Percentiles rank a stretch among this genome's conserved stretches.
phyloP scores from a whole-genome alignment of 2,329 filamentous ascomycete species.

The Colletotrichum melonis region DNA sequence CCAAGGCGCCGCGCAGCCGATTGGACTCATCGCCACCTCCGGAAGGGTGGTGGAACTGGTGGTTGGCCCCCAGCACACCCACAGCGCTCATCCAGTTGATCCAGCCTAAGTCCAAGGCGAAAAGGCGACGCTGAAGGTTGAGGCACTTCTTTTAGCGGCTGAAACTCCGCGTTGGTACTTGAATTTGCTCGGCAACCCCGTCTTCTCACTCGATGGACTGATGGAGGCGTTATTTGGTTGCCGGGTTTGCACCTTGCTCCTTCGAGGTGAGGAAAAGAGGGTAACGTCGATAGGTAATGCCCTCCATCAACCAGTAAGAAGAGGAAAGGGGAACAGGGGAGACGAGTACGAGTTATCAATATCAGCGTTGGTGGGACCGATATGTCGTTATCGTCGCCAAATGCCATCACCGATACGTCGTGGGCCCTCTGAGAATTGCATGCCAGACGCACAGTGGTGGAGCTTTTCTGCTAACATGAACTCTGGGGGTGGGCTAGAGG shows the following conservation, averaged over 20 bases:
- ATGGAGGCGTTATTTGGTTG: not conserved
- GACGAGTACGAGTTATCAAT: conserved; percentile 2
- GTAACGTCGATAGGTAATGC: conserved; percentile 4
- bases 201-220: conserved; percentile 4
- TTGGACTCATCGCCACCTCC: conserved; percentile 19
- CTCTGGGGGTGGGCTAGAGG: conserved; percentile 2
- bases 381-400: conserved; percentile 30
- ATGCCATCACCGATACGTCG: conserved; percentile 35
- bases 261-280: conserved; percentile 9
- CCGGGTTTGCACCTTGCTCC: conserved; percentile 15
- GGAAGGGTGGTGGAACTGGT: not conserved
- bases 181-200: conserved; percentile 18
- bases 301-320: conserved; percentile 11
- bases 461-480: not conserved
- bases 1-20: not conserved
- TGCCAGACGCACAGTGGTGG: conserved; percentile 29
- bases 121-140: conserved; percentile 27
- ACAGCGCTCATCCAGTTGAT: not conserved
- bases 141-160: conserved; percentile 21
- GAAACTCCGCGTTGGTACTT: not conserved
- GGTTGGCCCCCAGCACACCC: conserved; percentile 4
- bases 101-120: not conserved
- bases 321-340: conserved; percentile 19
- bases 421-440: conserved; percentile 25
- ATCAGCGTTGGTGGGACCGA: conserved; percentile 20